phyloP scores from a whole-genome alignment of 768 basidiomycete species.

The Boletus reticuloceps region DNA sequence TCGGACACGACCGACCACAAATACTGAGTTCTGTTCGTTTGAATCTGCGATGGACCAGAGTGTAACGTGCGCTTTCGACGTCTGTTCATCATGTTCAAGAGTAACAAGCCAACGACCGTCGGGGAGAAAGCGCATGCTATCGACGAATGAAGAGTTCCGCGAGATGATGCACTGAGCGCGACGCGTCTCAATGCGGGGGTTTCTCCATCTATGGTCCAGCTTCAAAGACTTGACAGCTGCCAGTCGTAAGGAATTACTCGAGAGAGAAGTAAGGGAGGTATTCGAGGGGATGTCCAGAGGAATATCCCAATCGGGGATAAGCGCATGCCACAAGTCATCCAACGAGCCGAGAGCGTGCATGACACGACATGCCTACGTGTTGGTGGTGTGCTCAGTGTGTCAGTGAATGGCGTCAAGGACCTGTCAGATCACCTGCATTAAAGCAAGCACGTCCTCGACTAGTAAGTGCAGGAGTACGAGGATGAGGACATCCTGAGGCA shows the following conservation, averaged over 20 bases:
- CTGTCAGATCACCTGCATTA: conserved; percentile 44
- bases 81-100: conserved; percentile 35
- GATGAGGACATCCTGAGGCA: conserved; percentile 47
- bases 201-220: conserved; percentile 51
- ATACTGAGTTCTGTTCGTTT: conserved; percentile 24
- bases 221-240: conserved; percentile 43
- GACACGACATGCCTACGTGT: conserved; percentile 58
- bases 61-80: conserved; percentile 38
- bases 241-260: conserved; percentile 40
- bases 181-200: conserved; percentile 34
- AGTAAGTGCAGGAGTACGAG: conserved; percentile 33
- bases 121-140: conserved; percentile 45
- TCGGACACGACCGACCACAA: conserved; percentile 30
- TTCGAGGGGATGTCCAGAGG: conserved; percentile 42
- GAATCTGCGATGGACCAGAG: conserved; percentile 43
- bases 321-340: conserved; percentile 59
- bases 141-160: conserved; percentile 37
- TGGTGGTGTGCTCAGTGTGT: neutral
- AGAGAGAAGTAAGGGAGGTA: conserved; percentile 31
- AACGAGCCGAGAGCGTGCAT: conserved; percentile 49
- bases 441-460: conserved; percentile 42
- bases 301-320: conserved; percentile 27
- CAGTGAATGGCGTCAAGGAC: neutral
- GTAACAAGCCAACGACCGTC: conserved; percentile 51
- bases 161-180: conserved; percentile 36